Evolutionary conservation across 441 rosid species (phyloP), one percentile per base, ranked within the genome.

Genomic region (Pelargonium australe): DNA sequence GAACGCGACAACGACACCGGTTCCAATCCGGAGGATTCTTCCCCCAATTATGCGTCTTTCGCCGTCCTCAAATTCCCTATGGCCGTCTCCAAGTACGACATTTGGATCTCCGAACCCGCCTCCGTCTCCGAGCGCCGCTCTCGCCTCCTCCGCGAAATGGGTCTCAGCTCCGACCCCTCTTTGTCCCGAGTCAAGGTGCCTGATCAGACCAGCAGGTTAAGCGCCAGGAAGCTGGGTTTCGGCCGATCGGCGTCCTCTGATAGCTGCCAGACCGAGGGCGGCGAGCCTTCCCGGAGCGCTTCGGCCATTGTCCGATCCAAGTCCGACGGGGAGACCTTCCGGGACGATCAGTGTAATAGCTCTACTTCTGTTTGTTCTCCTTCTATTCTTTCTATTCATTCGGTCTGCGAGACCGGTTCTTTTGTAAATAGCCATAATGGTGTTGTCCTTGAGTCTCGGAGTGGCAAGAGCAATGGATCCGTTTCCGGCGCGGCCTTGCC

Each of bases 61-160:
- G 81, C 88, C 10, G 85, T 79, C 7, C 87, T 90, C 17, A 74
- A 72, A 51, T 82, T 82, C 60, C 85, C 85, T 49, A 68, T 74
- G 85, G 84, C 69, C 20, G 77, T 72, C 10, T 80, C 86, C 10
- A 79, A 76, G 73, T 87, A 92, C 77, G 97, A 95, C 70, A 81
- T 92, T 68, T 95, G 99, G 99, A 87, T 85, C 86, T 87, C 98
- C 64, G 86, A 89, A 47, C 97, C 98, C 43, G 84, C 81, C 28
- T 81, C 98, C 3, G 91, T 95, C 7, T 89, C 95, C 20, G 98
- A 95, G 79, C 88, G 97, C 14, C 94, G 98, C 45, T 76, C 84
- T 0, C 81, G 85, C 41, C 85, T 95, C 25, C 82, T 87, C 12
- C 82, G 63, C 53, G 86, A 86, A 66, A 78, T 92, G 92, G 99